phyloP scores from a whole-genome alignment of 2,329 filamentous ascomycete genomes.

The Onygenales sp. region DNA sequence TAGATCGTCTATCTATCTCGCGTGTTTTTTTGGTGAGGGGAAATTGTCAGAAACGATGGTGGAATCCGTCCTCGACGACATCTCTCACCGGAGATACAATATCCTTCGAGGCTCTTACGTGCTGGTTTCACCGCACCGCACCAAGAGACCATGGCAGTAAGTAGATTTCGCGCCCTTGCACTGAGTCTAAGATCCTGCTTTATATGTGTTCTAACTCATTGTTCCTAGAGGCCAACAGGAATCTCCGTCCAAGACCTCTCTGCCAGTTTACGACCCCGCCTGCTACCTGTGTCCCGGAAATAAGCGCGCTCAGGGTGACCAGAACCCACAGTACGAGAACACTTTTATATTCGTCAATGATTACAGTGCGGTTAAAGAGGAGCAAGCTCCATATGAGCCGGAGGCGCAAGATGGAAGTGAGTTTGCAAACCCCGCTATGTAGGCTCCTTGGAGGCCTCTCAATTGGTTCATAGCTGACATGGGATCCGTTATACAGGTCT shows the following conservation, averaged over 20 bases:
- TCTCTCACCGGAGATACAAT: conserved; percentile 92
- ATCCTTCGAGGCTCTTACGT: conserved; percentile 84
- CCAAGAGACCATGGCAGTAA: conserved; percentile 97
- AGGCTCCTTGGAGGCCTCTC: not conserved
- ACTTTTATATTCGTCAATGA: conserved; percentile 97
- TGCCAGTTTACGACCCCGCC: conserved; percentile 78
- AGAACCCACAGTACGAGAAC: conserved; percentile 74
- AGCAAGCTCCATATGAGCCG: conserved; percentile 67
- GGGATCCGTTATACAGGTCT: conserved; percentile 43
- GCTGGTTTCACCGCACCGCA: conserved; percentile 89
- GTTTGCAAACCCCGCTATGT: conserved; percentile 12
- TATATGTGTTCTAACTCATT: conserved; percentile 5
- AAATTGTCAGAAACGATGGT: conserved; percentile 44
- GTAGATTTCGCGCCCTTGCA: conserved; percentile 23
- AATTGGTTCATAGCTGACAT: not conserved
- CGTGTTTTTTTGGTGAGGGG: not conserved
- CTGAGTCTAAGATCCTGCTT: not conserved
- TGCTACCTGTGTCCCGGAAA: conserved; percentile 96
- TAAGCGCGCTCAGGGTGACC: conserved; percentile 72
- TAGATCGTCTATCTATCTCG: not conserved
- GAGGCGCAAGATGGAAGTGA: conserved; percentile 41
- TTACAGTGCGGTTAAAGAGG: conserved; percentile 91
- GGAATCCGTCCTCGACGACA: conserved; percentile 78
- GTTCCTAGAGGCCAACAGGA: conserved; percentile 65
- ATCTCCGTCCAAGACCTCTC: conserved; percentile 53